Evolutionary conservation across 352 stramenopile genomes (phyloP).

Genomic region (Pythium sp.): DNA sequence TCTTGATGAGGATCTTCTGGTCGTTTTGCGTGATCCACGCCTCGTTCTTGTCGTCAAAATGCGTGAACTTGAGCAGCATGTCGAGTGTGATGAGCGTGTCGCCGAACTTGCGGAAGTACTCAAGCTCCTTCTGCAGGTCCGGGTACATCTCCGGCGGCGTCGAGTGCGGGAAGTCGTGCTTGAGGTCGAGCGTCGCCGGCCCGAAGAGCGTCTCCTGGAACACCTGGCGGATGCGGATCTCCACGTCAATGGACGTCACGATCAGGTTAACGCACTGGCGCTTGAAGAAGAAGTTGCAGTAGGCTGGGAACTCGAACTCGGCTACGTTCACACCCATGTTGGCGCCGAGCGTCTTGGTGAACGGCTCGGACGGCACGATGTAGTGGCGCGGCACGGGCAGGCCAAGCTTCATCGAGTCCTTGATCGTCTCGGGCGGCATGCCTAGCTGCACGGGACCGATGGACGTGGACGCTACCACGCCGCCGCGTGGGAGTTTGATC

Average conservation of each 20-base stretch:
- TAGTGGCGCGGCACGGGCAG: constrained; percentile 92
- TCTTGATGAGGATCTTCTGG: constrained; percentile 61
- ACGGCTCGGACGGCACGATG: constrained; percentile 94
- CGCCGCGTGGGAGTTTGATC: constrained; percentile 69
- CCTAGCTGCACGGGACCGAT: constrained; percentile 87
- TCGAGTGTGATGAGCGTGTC: constrained; percentile 88
- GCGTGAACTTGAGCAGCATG: constrained; percentile 87
- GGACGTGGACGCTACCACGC: constrained; percentile 71
- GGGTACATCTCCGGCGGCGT: constrained; percentile 59
- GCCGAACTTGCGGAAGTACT: constrained; percentile 90
- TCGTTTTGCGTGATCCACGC: constrained; percentile 61
- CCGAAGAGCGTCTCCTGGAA: constrained; percentile 91
- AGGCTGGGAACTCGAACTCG: constrained; percentile 97
- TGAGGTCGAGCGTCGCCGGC: constrained; percentile 65
- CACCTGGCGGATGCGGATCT: constrained; percentile 79
- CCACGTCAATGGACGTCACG: constrained; percentile 71
- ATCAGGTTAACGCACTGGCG: constrained; percentile 85
- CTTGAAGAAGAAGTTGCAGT: constrained; percentile 97
- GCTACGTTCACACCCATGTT: constrained; percentile 95
- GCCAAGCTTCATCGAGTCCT: constrained; percentile 94
- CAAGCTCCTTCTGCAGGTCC: constrained; percentile 79
- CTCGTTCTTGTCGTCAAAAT: constrained; percentile 70
- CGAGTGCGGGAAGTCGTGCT: constrained; percentile 65
- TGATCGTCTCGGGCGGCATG: constrained; percentile 97
- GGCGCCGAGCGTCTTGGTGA: constrained; percentile 92